Percentiles rank a stretch among this genome's conserved stretches.
phyloP scores from a whole-genome alignment of 2,329 filamentous ascomycete species.

The Alternaria rosae region DNA sequence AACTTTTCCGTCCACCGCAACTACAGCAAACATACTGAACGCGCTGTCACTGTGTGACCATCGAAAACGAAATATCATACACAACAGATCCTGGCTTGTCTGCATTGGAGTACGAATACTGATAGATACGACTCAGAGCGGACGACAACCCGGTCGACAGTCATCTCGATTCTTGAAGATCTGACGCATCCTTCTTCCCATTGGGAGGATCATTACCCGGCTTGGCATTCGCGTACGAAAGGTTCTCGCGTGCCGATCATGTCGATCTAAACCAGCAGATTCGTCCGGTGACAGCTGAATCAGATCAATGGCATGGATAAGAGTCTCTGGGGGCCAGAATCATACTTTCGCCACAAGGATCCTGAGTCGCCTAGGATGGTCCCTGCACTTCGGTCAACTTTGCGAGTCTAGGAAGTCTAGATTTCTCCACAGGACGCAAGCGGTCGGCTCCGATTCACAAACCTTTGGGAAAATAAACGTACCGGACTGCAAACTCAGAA shows the following conservation, averaged over 20 bases:
- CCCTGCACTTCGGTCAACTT: background rate
- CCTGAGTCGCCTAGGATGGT: background rate
- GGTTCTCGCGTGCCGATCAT: constrained; percentile 9
- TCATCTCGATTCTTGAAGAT: background rate
- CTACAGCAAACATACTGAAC: constrained; percentile 41
- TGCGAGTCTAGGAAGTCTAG: background rate
- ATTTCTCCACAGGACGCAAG: background rate
- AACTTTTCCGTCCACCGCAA: constrained; percentile 44
- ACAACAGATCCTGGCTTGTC: background rate
- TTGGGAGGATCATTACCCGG: background rate
- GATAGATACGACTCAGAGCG: background rate
- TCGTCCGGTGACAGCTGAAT: background rate
- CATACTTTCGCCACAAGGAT: background rate
- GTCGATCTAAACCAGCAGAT: constrained; percentile 12
- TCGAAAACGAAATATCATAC: background rate
- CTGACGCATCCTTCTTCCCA: background rate
- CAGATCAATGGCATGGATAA: background rate
- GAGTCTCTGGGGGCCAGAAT: background rate
- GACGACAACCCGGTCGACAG: background rate
- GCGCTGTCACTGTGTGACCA: background rate
- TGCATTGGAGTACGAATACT: background rate
- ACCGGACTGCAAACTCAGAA: background rate
- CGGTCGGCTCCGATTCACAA: background rate
- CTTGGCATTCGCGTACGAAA: background rate
- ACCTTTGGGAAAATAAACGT: background rate